Percentiles rank a stretch among this genome's conserved stretches.
phyloP scores from a whole-genome alignment of 139 green algal genomes.

The Picochlorum sp. region DNA sequence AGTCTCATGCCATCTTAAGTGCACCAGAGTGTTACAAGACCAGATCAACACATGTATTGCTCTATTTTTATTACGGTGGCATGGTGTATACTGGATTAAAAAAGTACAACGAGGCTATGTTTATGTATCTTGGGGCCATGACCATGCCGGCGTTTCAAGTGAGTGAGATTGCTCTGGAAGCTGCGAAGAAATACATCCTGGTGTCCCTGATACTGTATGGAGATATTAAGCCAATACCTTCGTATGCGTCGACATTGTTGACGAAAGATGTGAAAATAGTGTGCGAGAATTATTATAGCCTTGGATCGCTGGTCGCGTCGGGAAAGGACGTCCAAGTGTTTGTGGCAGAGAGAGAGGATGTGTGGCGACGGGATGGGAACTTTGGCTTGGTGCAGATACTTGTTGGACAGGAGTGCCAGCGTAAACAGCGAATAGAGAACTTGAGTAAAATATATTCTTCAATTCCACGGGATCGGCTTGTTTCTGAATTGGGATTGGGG shows the following conservation, averaged over 20 bases:
- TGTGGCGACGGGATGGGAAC: slow-evolving; percentile 53
- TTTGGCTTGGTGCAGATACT: slow-evolving; percentile 59
- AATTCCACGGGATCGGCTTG: no score
- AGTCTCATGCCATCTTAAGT: slow-evolving; percentile 53
- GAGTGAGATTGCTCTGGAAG: slow-evolving; percentile 75
- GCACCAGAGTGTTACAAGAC: slow-evolving; percentile 55
- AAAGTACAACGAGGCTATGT: slow-evolving; percentile 53
- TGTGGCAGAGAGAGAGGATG: background rate
- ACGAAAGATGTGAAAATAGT: slow-evolving; percentile 29
- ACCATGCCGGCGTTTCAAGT: slow-evolving; percentile 60
- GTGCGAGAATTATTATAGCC: slow-evolving; percentile 32
- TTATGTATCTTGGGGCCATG: slow-evolving; percentile 65
- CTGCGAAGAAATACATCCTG: slow-evolving; percentile 84
- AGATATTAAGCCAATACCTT: slow-evolving; percentile 40
- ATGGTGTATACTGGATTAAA: slow-evolving; percentile 65
- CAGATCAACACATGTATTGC: slow-evolving; percentile 67
- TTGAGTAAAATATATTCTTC: background rate
- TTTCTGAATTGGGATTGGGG: no score
- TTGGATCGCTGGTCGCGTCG: slow-evolving; percentile 28
- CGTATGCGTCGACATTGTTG: slow-evolving; percentile 37
- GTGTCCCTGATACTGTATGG: slow-evolving; percentile 67
- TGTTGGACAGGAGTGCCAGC: background rate
- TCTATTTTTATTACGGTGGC: slow-evolving; percentile 92
- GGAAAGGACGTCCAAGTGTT: background rate
- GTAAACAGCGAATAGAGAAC: background rate